phyloP scores from a whole-genome alignment of 1,284 basidiomycete genomes.

The Schizophyllum commune region DNA sequence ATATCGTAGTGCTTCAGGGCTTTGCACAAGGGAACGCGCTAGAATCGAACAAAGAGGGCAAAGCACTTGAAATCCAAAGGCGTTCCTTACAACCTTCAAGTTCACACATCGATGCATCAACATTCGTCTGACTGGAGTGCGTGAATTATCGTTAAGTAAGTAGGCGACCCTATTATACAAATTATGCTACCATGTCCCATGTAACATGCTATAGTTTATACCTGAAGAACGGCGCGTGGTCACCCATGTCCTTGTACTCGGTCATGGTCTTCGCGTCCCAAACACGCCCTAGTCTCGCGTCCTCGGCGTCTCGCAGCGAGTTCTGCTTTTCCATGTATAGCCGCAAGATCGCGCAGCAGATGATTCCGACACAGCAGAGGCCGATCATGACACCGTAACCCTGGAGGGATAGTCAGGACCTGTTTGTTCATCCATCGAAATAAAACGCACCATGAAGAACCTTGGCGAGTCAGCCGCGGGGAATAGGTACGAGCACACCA shows the following conservation, averaged over 20 bases:
- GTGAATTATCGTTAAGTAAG: background rate
- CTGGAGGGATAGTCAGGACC: background rate
- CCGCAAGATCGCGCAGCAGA: background rate
- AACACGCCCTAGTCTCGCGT: background rate
- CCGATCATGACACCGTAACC: background rate
- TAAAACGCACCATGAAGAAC: slow-evolving; percentile 13
- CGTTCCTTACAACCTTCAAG: no score
- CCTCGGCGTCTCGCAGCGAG: background rate
- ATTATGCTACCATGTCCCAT: background rate
- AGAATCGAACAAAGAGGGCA: no score
- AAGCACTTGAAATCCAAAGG: no score
- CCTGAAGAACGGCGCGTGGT: background rate
- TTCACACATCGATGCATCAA: background rate
- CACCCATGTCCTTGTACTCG: background rate
- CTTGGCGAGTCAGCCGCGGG: slow-evolving; percentile 18
- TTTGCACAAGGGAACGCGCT: no score
- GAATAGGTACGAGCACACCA: slow-evolving; percentile 25
- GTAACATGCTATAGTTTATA: background rate
- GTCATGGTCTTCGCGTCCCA: background rate
- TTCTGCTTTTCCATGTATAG: background rate
- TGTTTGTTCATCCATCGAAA: background rate
- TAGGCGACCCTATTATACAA: background rate
- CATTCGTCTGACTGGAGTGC: background rate
- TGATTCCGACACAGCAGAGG: background rate
- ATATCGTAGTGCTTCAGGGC: no score